A percentile compares a stretch with the other conserved stretches of the same genome.
Conservation (phyloP, 2,329 filamentous ascomycete genomes). For the Cladosporium sp. region DNA sequence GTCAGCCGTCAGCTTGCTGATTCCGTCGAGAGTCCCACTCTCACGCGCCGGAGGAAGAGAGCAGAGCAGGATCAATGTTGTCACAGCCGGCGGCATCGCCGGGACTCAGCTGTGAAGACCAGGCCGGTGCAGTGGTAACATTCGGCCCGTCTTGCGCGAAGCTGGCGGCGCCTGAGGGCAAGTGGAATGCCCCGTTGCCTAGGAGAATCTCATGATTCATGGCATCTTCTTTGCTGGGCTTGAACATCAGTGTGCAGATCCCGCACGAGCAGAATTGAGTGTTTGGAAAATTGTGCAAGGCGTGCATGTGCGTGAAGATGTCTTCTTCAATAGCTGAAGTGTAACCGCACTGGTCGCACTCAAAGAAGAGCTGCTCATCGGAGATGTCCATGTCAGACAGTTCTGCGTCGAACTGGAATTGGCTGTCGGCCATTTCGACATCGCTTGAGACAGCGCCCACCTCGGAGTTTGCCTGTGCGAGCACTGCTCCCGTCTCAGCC, state of each 20-base stretch:
- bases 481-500: background rate
- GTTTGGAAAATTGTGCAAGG: slow-evolving; percentile 1
- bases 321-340: background rate
- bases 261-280: slow-evolving; percentile 12
- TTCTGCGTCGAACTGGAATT: background rate
- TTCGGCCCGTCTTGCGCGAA: background rate
- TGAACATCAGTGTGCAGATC: slow-evolving; percentile 1
- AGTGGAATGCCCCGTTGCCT: background rate
- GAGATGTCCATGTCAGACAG: background rate
- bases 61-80: background rate
- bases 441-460: background rate
- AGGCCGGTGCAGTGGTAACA: background rate
- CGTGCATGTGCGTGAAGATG: slow-evolving; percentile 18
- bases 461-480: background rate
- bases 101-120: background rate
- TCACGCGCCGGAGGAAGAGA: background rate
- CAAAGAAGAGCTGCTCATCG: background rate
- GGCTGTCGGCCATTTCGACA: background rate
- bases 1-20: background rate
- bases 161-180: background rate
- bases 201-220: background rate
- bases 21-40: background rate
- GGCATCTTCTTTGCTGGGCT: background rate
- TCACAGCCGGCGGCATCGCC: background rate
- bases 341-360: background rate